A percentile compares a stretch with the other conserved stretches of the same genome.
Evolutionary conservation across 2,329 filamentous ascomycete genomes (phyloP).

Genomic region (Zasmidium citrigriseum): DNA sequence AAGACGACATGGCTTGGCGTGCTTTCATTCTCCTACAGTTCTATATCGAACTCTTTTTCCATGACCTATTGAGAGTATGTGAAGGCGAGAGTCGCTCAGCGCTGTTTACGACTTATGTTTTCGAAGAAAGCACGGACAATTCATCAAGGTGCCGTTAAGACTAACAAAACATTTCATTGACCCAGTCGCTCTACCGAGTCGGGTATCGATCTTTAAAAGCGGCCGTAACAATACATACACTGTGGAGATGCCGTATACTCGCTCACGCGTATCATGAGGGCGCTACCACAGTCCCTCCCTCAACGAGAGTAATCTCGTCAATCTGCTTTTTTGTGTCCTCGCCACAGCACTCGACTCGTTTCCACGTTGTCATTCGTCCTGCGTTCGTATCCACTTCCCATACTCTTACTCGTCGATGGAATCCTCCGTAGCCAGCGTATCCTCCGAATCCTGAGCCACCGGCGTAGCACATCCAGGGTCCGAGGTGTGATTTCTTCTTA

Average conservation of each 20-base stretch:
- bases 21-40: too few species aligned
- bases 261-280: conserved; percentile 11
- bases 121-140: too few species aligned
- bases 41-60: too few species aligned
- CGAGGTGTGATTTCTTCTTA: conserved; percentile 22
- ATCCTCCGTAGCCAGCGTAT: conserved; percentile 88
- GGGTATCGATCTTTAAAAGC: background rate
- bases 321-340: conserved; percentile 53
- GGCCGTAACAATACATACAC: background rate
- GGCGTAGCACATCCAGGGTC: conserved; percentile 96
- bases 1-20: background rate
- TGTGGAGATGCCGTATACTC: background rate
- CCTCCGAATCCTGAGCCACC: conserved; percentile 91
- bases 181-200: background rate
- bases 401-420: conserved; percentile 78
- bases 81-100: too few species aligned
- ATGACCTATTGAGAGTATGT: too few species aligned
- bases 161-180: too few species aligned
- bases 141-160: too few species aligned
- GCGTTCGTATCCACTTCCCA: conserved; percentile 94
- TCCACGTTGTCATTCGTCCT: conserved; percentile 87
- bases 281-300: conserved; percentile 56
- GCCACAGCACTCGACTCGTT: conserved; percentile 69
- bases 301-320: conserved; percentile 63
- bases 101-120: too few species aligned